Base-by-base conservation (phyloP, 495 filamentous ascomycete species). In the Penicillium canescens region DNA sequence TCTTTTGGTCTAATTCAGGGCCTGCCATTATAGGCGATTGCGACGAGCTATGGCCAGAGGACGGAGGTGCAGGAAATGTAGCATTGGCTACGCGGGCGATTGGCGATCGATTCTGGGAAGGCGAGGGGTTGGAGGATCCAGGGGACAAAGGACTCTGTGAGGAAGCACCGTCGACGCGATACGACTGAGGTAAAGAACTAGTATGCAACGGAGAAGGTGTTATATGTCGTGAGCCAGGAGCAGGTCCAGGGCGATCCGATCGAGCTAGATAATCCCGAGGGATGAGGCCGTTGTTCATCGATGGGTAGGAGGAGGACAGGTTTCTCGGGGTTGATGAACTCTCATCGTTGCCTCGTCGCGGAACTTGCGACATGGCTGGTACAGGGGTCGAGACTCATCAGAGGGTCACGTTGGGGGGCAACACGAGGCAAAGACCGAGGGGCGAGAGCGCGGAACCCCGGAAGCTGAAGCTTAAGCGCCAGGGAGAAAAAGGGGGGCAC, bases 351-450 rank as follows among this genome's bases (percentile, higher is more conserved):
- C 57, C 67, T 67, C 68, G 69, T 55, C 60, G 69, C 63, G 54
- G 61, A 59, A 55, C 50, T 57, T 73, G 74, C 62, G 69, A 74
- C 72, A 77, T 77, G 63, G 60, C 65, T 71, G 31, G 13, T 40
- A 33, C 54, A 58, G 46, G 42, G 46, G 56, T 66, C 50, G 57
- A 54, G 35, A 46, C 26, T 55, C 68, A 66, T 65, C 61, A 56
- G 68, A 63, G 61, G 59, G 61, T 58, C 60, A 52, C 46, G 46
- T 43, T 52, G 52, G 52, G 46, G 56, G 59, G 23, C 34, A 31
- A 53, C 46, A 51, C 41, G 50, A 61, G 53, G 49, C 42, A 56
- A 64, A 52, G 46, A 31, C 54, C 48, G 50, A 7, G 53, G 35
- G 51, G 53, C 52, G 50, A 54, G 39, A 51, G 42, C 50, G 60